Evolutionary conservation across 768 basidiomycete genomes (phyloP).

Genomic region (Boletus pseudo-olivaceus): DNA sequence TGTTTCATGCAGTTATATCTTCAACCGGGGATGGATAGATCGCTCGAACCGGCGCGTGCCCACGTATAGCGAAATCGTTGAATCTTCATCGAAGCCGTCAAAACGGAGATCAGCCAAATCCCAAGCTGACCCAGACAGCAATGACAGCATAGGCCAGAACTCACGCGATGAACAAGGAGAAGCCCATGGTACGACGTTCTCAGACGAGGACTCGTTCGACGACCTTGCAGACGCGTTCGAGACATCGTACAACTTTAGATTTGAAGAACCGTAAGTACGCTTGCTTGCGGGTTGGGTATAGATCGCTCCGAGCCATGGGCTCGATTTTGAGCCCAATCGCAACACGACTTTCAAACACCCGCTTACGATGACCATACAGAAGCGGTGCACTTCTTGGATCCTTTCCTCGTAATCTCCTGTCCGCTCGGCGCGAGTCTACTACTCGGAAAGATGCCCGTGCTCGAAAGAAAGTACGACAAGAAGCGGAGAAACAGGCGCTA

Average conservation of each 20-base stretch:
- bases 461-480: constrained; percentile 72
- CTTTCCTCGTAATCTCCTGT: constrained; percentile 71
- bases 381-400: constrained; percentile 62
- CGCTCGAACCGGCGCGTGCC: constrained; percentile 68
- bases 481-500: constrained; percentile 56
- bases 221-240: constrained; percentile 91
- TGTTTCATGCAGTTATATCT: constrained; percentile 68
- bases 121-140: constrained; percentile 11
- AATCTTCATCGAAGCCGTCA: constrained; percentile 30
- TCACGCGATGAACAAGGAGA: constrained; percentile 22
- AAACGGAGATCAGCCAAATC: constrained; percentile 20
- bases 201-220: constrained; percentile 78
- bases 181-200: constrained; percentile 32
- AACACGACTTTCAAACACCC: background rate
- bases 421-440: constrained; percentile 71
- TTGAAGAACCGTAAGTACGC: constrained; percentile 83
- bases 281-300: background rate
- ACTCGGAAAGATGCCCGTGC: constrained; percentile 84
- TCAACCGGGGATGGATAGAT: constrained; percentile 98
- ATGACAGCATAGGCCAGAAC: constrained; percentile 10
- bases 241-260: constrained; percentile 96
- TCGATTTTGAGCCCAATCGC: background rate
- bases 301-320: background rate
- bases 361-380: constrained; percentile 35
- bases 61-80: constrained; percentile 79